Base-by-base conservation (phyloP, 768 basidiomycete genomes). In the Tylopilus plumbeoviolaceoides region DNA sequence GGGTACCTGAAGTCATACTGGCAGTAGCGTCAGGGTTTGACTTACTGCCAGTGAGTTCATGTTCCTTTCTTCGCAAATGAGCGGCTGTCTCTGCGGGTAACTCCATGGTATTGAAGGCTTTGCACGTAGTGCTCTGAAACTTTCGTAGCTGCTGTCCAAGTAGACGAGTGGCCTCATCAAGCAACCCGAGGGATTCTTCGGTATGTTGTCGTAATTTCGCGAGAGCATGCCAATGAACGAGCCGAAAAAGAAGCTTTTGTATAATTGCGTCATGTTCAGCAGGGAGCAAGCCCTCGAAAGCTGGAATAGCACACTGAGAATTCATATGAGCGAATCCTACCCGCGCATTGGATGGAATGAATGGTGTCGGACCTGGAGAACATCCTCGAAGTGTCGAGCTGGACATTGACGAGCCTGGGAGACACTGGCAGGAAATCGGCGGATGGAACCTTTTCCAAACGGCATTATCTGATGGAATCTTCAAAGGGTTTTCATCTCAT, bases 381-480 rank as follows among this genome's bases (percentile, higher is more conserved):
- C 52, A 38, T 79, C 74, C 46, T 78, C 73, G 47, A 72, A 78
- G 43, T 78, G 71, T 0, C 69, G 57, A 1, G 67, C 77, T 7
- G 70, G 70, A 3, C 70, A 49, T 28, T 72, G 66, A 36, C 69
- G 70, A 65, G 75, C 67, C 15, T 67, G 68, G 0, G 71, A 68
- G 1, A 69, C 63, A 52, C 75, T 74, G 0, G 42, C 46, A 17
- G 57, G 44, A 48, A 78, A 78, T 11, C 57, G 50, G 0, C 70
- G 64, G 8, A 79, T 78, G 0, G 70, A 68, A 6, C 55, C 44
- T 4, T 50, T 40, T 0, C 67, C 67, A 44, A 72, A 71, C 5
- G 59, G 30, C 3, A 54, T 49, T n/a, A 63, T 59, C 1, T 35
- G 20, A 6, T 33, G 44, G 28, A 62, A 67, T 1, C 64, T 66